Conservation (phyloP, 345 rosid genomes). For the Kandelia obovata region DNA sequence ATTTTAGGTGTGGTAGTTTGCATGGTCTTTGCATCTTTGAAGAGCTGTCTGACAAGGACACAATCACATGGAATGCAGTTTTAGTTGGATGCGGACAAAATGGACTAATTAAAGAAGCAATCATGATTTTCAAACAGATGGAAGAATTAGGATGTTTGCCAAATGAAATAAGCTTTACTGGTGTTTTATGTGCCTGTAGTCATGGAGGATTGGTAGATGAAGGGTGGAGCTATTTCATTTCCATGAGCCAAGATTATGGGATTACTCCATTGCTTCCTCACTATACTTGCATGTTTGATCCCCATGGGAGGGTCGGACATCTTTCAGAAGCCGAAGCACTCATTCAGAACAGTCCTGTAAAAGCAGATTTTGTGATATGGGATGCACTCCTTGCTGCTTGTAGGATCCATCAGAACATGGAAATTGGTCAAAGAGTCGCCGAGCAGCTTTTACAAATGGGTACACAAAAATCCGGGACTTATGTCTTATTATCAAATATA, state of each 20-base stretch:
- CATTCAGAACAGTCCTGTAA: constrained; percentile 14
- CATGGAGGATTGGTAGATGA: constrained; percentile 26
- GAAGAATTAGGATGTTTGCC: constrained; percentile 19
- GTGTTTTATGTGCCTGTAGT: constrained; percentile 27
- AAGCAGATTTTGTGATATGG: constrained; percentile 22
- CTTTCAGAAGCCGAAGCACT: constrained; percentile 25
- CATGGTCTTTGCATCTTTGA: constrained; percentile 26
- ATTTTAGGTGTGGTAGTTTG: constrained; percentile 23
- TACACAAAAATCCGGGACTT: constrained; percentile 5
- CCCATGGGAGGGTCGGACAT: constrained; percentile 28
- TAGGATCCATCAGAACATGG: constrained; percentile 14
- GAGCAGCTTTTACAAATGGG: constrained; percentile 17
- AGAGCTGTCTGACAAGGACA: constrained; percentile 22
- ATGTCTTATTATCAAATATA: constrained; percentile 17
- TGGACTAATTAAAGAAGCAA: constrained; percentile 23
- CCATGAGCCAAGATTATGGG: constrained; percentile 27
- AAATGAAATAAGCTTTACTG: constrained; percentile 27
- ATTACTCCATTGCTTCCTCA: constrained; percentile 18
- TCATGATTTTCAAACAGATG: constrained; percentile 26
- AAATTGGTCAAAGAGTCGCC: constrained; percentile 15
- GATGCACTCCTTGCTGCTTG: constrained; percentile 24
- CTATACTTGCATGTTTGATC: constrained; percentile 24
- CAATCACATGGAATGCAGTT: constrained; percentile 34
- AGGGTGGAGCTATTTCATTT: constrained; percentile 28
- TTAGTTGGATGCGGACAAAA: constrained; percentile 33